phyloP scores from a whole-genome alignment of 148 eudicot species.

The Dianthus caryophyllus region DNA sequence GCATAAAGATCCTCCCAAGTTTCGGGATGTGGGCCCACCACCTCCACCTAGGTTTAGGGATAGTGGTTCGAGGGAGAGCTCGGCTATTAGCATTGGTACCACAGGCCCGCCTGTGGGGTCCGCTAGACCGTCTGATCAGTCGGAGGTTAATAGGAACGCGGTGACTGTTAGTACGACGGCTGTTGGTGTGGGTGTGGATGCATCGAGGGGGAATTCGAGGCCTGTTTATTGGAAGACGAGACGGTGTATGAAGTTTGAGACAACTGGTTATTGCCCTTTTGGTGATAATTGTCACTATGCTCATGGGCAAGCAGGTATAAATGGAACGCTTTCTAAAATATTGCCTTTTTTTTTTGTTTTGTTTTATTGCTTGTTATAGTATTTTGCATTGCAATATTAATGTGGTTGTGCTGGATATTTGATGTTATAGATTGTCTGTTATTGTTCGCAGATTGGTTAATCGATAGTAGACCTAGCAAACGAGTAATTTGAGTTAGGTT shows the following conservation, averaged over 20 bases:
- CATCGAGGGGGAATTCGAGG: slow-evolving; percentile 36
- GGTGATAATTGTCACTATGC: slow-evolving; percentile 87
- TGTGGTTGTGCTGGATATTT: neutral
- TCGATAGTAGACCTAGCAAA: neutral
- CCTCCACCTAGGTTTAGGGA: slow-evolving; percentile 34
- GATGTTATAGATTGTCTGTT: neutral
- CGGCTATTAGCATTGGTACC: slow-evolving; percentile 57
- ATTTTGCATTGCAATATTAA: neutral
- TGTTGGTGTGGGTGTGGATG: slow-evolving; percentile 32
- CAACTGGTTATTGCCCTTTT: slow-evolving; percentile 63
- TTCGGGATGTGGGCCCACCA: slow-evolving; percentile 23
- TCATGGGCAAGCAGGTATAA: slow-evolving; percentile 75
- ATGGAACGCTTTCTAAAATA: too few species aligned
- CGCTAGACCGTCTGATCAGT: slow-evolving; percentile 34
- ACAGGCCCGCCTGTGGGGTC: slow-evolving; percentile 35
- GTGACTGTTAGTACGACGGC: slow-evolving; percentile 2
- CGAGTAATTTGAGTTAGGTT: too few species aligned
- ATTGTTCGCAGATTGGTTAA: neutral
- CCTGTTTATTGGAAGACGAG: slow-evolving; percentile 60
- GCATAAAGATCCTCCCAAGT: slow-evolving; percentile 57
- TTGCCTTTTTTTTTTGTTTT: too few species aligned
- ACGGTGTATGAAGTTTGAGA: slow-evolving; percentile 69
- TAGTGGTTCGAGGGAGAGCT: slow-evolving; percentile 48
- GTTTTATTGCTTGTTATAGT: neutral
- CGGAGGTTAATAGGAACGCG: slow-evolving; percentile 23